These are phyloP conservation scores for Nematocida ausubeli DNA, from an alignment of 371 early-diverging fungal genomes.

Conservation along the genomic window DNA sequence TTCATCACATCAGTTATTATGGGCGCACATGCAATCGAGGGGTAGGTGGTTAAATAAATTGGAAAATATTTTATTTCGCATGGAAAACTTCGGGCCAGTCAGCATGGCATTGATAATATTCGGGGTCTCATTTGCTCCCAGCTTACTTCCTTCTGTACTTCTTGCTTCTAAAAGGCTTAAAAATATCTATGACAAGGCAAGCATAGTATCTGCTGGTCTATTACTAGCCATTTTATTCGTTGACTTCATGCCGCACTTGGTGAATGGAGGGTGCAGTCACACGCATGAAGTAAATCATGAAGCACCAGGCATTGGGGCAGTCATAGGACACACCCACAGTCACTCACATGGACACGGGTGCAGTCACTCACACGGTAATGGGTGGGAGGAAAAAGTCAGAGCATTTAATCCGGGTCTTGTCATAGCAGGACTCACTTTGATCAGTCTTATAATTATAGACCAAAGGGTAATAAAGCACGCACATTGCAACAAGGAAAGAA, in stretches of 20 bases:
- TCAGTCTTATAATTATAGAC: constrained; percentile 63
- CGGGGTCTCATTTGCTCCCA: constrained; percentile 19
- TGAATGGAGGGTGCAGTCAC: constrained; percentile 29
- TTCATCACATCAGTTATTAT: constrained; percentile 39
- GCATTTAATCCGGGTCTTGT: constrained; percentile 49
- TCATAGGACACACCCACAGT: background rate
- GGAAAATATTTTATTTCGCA: background rate
- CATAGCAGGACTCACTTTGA: constrained; percentile 59
- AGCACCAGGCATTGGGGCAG: background rate
- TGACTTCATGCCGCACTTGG: constrained; percentile 66
- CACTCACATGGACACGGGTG: constrained; percentile 24
- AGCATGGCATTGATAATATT: constrained; percentile 17
- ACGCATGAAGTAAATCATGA: background rate
- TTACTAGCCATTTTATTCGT: constrained; percentile 61
- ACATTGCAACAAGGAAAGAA: constrained; percentile 63
- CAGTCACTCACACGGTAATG: background rate
- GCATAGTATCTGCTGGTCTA: constrained; percentile 62
- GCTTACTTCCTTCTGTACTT: constrained; percentile 21
- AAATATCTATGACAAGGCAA: constrained; percentile 38
- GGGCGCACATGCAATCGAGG: constrained; percentile 5
- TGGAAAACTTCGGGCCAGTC: background rate
- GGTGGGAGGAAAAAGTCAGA: background rate
- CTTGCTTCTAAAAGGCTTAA: constrained; percentile 31
- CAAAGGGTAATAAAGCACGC: constrained; percentile 60
- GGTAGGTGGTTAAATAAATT: constrained; percentile 16